These are phyloP conservation scores for Talaromyces sp. DNA, from an alignment of 2,329 filamentous ascomycete genomes.

Conservation along the genomic window DNA sequence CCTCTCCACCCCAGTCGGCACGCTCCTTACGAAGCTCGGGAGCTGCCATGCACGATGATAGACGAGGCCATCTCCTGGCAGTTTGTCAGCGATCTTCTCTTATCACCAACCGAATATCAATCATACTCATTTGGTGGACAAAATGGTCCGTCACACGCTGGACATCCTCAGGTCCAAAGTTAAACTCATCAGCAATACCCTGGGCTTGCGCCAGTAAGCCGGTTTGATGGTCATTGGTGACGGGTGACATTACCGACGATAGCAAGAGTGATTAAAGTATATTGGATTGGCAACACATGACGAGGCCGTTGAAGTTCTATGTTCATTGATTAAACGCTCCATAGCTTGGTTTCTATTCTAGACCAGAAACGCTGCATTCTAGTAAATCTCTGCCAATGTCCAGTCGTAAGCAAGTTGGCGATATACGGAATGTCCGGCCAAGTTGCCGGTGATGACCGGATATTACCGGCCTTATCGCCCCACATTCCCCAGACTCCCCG, in stretches of 20 bases:
- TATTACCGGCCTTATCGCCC: background rate
- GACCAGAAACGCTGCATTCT: background rate
- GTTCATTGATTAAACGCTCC: background rate
- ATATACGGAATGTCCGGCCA: background rate
- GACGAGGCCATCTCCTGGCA: slow-evolving; percentile 21
- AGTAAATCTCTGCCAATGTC: background rate
- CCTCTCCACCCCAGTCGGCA: slow-evolving; percentile 22
- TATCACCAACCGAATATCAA: background rate
- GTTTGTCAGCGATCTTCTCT: background rate
- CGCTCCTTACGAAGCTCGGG: slow-evolving; percentile 20
- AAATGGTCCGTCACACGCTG: slow-evolving; percentile 18
- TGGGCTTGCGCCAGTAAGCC: slow-evolving; percentile 20
- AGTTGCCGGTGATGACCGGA: slow-evolving; percentile 1
- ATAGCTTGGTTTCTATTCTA: background rate
- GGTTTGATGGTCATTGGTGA: slow-evolving; percentile 12
- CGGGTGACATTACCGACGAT: slow-evolving; percentile 16
- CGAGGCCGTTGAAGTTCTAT: slow-evolving; percentile 1
- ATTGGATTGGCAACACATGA: background rate
- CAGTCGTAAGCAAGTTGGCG: background rate
- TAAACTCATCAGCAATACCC: slow-evolving; percentile 18
- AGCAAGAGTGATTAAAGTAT: slow-evolving; percentile 6
- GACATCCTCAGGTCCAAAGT: slow-evolving; percentile 16
- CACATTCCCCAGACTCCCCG: background rate
- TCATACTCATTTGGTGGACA: slow-evolving; percentile 19
- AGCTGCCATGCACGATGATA: slow-evolving; percentile 22